Conservation (phyloP, 768 basidiomycete genomes). For the Boletus eberwhitei region DNA sequence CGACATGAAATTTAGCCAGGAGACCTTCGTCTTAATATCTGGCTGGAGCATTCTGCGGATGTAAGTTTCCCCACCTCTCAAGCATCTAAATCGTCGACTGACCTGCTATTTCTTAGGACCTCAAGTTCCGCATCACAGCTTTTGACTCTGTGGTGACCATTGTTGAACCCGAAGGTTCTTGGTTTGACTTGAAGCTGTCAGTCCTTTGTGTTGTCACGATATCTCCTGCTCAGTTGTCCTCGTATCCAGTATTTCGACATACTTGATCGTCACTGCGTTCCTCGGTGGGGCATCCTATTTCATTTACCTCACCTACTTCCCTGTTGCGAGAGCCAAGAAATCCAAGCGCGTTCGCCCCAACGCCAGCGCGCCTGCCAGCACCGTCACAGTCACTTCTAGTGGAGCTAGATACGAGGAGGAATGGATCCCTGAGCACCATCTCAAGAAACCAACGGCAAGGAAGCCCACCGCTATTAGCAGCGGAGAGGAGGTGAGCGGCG, state of each 20-base stretch:
- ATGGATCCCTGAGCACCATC: constrained; percentile 90
- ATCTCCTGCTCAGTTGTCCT: constrained; percentile 1
- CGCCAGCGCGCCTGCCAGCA: constrained; percentile 52
- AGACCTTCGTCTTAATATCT: constrained; percentile 68
- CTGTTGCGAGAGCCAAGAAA: constrained; percentile 54
- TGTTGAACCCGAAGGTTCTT: constrained; percentile 74
- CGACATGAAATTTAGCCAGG: constrained; percentile 50
- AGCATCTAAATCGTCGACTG: not conserved
- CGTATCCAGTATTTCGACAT: constrained; percentile 55
- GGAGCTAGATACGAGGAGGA: constrained; percentile 79
- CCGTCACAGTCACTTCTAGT: constrained; percentile 57
- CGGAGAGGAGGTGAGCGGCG: constrained; percentile 66
- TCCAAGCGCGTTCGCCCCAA: constrained; percentile 42
- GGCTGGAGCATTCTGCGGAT: constrained; percentile 68
- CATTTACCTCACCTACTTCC: constrained; percentile 62
- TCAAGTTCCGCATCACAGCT: constrained; percentile 58
- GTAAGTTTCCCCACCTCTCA: constrained; percentile 36
- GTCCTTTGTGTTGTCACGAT: constrained; percentile 26
- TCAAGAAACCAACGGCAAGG: constrained; percentile 58
- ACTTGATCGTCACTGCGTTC: constrained; percentile 62
- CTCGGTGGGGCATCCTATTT: constrained; percentile 63
- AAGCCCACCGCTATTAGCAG: constrained; percentile 50
- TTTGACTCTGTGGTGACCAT: constrained; percentile 76
- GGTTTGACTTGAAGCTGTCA: constrained; percentile 79
- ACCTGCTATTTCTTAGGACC: constrained; percentile 38